These are phyloP conservation scores for Nicotiana tabacum DNA, from an alignment of 257 asterid species.

Conservation along the genomic window DNA sequence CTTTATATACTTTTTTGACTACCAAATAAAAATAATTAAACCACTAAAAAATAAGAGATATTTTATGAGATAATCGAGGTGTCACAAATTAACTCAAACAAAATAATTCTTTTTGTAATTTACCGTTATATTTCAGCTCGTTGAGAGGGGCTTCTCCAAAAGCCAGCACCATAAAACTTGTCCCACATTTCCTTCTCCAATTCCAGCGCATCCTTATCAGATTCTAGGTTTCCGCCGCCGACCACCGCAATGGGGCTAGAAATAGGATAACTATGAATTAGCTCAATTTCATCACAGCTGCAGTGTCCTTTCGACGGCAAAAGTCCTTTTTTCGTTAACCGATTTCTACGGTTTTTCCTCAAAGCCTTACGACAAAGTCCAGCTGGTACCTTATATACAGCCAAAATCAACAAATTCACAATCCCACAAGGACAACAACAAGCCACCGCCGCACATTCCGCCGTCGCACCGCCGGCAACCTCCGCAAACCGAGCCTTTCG, in stretches of 20 bases:
- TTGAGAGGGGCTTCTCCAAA: slow-evolving; percentile 79
- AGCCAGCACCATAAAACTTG: slow-evolving; percentile 59
- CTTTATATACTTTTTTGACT: too few species aligned
- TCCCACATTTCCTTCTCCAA: slow-evolving; percentile 85
- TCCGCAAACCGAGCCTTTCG: slow-evolving; percentile 36
- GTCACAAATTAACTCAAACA: rapidly evolving
- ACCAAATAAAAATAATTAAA: too few species aligned
- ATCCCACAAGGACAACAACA: slow-evolving; percentile 89
- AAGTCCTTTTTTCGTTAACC: slow-evolving; percentile 18
- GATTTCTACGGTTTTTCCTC: slow-evolving; percentile 47
- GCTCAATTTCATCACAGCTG: slow-evolving; percentile 34
- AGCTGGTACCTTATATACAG: slow-evolving; percentile 69
- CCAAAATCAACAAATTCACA: slow-evolving; percentile 50
- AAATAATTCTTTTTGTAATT: background rate
- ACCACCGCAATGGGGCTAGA: slow-evolving; percentile 15
- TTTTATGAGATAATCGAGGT: background rate
- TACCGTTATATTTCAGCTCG: slow-evolving; percentile 21
- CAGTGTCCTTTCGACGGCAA: slow-evolving; percentile 28
- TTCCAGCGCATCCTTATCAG: slow-evolving; percentile 44
- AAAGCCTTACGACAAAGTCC: slow-evolving; percentile 64
- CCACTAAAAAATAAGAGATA: background rate
- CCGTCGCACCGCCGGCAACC: slow-evolving; percentile 74
- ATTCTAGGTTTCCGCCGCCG: slow-evolving; percentile 15
- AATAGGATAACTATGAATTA: slow-evolving; percentile 32
- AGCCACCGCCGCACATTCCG: slow-evolving; percentile 78